Evolutionary conservation across 202 grass and related monocot genomes (phyloP), one percentile per base, ranked within the genome.

Genomic region (Schoenoplectus triqueter): DNA sequence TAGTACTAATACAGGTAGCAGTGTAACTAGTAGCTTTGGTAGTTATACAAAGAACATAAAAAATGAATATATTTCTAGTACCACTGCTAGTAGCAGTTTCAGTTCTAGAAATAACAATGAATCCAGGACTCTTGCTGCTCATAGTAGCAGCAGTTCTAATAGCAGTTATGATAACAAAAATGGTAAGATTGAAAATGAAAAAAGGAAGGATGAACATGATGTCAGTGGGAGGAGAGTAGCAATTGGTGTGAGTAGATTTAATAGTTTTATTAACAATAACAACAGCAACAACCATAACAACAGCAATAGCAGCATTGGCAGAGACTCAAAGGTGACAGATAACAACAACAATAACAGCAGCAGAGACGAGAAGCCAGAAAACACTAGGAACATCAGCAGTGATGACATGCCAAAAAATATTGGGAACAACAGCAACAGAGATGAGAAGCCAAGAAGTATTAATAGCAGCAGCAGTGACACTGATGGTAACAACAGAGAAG

Each of bases 401-500:
- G 81, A 79, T 89, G 69, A 60, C 42, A 92, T 81, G 73, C 73
- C 66, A 39, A 77, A 15, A 77, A 81, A 47, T 63, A 81, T 59
- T 70, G 45, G 74, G 1, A 86, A 52, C 52, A 82, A 63, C 64
- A 57, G 31, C 31, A 31, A 31, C 31, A 91, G 54, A 67, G 84
- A 82, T 88, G 69, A 21, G 56, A 85, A 56, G 49, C 69, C 51
- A 66, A 51, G 39, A 73, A 73, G 60, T 82, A 50, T 55, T 47
- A 87, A 85, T n/a, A 85, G 7, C 47, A 68, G 42, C 60, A 80
- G 54, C 75, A 73, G 50, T 65, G 87, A 87, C 45, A 89, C 13
- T 20, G 86, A 93, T 64, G 86, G 64, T 19, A 89, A 92, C 64
- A 86, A 6, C 54, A 85, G 63, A 67, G 84, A 87, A 82, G 86